Conservation (phyloP, 148 eudicot genomes). For the Rhododendron henanense region DNA sequence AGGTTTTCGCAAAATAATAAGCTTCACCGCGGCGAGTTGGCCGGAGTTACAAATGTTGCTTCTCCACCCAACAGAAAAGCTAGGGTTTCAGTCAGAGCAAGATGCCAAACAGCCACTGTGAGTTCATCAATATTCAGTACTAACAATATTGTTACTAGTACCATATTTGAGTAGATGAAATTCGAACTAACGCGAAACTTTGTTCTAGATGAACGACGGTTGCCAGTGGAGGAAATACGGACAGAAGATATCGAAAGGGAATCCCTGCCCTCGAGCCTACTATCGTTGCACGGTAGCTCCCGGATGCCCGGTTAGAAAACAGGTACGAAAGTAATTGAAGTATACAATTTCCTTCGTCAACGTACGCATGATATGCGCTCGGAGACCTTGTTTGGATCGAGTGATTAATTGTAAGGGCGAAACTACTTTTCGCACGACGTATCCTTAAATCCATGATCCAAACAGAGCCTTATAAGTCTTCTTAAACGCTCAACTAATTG, state of each 20-base stretch:
- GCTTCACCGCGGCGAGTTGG: conserved; percentile 15
- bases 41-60: conserved; percentile 29
- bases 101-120: conserved; percentile 58
- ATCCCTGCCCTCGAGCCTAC: conserved; percentile 61
- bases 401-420: neutral
- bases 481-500: neutral
- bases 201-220: conserved; percentile 52
- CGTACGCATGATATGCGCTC: neutral
- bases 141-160: no score
- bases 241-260: conserved; percentile 55
- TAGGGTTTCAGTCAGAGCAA: conserved; percentile 65
- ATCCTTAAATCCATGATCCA: neutral
- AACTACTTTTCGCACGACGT: neutral
- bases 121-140: conserved; percentile 21
- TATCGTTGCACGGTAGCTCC: conserved; percentile 63
- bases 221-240: conserved; percentile 73
- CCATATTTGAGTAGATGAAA: no score
- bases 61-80: conserved; percentile 46
- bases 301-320: conserved; percentile 57
- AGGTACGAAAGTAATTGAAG: conserved; percentile 20
- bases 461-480: no score
- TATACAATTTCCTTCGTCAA: no score
- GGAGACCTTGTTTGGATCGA: neutral
- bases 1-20: conserved; percentile 24
- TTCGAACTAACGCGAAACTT: neutral